Conservation (phyloP, 495 filamentous ascomycete genomes). For the Lasiosphaeria ovina region DNA sequence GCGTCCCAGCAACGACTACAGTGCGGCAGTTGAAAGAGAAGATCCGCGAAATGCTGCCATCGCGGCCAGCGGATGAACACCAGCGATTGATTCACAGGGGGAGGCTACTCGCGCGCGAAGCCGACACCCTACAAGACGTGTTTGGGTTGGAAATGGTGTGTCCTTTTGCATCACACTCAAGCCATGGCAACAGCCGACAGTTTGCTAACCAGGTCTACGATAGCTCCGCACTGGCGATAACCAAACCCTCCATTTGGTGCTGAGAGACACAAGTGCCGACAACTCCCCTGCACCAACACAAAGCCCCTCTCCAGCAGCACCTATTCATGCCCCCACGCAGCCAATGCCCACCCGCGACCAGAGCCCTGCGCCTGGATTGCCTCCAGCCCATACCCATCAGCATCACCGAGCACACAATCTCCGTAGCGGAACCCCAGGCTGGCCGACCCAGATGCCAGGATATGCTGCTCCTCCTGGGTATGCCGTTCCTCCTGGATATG, state of each 20-base stretch:
- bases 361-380: slow-evolving; percentile 15
- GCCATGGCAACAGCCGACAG: neutral
- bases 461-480: slow-evolving; percentile 1
- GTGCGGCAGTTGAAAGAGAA: slow-evolving; percentile 59
- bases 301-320: slow-evolving; percentile 5
- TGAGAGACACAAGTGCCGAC: slow-evolving; percentile 42
- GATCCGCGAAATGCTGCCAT: slow-evolving; percentile 55
- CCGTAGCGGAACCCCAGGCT: slow-evolving; percentile 9
- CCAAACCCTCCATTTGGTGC: slow-evolving; percentile 63
- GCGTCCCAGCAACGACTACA: slow-evolving; percentile 54
- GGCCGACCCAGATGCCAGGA: slow-evolving; percentile 8
- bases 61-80: slow-evolving; percentile 50
- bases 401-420: slow-evolving; percentile 10
- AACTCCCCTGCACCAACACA: slow-evolving; percentile 21
- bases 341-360: slow-evolving; percentile 21
- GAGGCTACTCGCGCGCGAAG: slow-evolving; percentile 53
- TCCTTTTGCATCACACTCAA: slow-evolving; percentile 7
- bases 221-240: slow-evolving; percentile 48
- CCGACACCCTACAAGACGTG: slow-evolving; percentile 54
- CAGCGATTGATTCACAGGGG: slow-evolving; percentile 70
- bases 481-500: too few species aligned
- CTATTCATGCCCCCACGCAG: slow-evolving; percentile 10
- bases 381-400: slow-evolving; percentile 5
- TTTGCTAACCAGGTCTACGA: slow-evolving; percentile 14
- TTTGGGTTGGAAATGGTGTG: slow-evolving; percentile 58